phyloP scores from a whole-genome alignment of 768 basidiomycete genomes.

The Lactifluus volemus region DNA sequence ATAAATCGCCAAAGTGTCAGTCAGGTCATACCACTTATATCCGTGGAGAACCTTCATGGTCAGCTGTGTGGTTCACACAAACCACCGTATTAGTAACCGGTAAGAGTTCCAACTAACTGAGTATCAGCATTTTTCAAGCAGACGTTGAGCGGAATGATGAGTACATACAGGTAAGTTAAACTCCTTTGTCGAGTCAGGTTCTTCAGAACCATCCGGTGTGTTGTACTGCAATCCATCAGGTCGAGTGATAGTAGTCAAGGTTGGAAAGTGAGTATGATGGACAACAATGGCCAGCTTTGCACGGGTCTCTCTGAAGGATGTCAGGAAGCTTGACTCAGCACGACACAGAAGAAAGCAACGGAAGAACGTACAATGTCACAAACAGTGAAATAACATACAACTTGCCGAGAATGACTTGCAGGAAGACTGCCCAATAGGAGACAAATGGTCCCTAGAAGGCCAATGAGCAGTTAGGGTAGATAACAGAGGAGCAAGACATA shows the following conservation, averaged over 20 bases:
- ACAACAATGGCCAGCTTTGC: background rate
- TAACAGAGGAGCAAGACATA: background rate
- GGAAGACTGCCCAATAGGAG: slow-evolving; percentile 23
- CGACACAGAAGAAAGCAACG: background rate
- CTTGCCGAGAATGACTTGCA: slow-evolving; percentile 25
- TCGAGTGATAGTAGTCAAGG: background rate
- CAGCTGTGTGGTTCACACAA: background rate
- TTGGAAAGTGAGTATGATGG: slow-evolving; percentile 4
- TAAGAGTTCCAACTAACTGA: background rate
- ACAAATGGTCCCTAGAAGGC: slow-evolving; percentile 12
- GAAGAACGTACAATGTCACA: slow-evolving; percentile 22
- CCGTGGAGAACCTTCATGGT: background rate
- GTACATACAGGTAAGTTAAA: background rate
- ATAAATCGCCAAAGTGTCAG: background rate
- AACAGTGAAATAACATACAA: slow-evolving; percentile 27
- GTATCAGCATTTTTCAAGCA: background rate
- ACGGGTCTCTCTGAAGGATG: slow-evolving; percentile 5
- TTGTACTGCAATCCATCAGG: background rate
- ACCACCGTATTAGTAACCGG: background rate
- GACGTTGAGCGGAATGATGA: background rate
- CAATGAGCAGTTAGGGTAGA: background rate
- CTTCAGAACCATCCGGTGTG: background rate
- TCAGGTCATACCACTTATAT: background rate
- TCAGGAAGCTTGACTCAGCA: background rate
- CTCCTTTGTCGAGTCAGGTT: background rate